Conservation (phyloP, 139 green algal genomes). For the Limnomonas spitsbergensis region DNA sequence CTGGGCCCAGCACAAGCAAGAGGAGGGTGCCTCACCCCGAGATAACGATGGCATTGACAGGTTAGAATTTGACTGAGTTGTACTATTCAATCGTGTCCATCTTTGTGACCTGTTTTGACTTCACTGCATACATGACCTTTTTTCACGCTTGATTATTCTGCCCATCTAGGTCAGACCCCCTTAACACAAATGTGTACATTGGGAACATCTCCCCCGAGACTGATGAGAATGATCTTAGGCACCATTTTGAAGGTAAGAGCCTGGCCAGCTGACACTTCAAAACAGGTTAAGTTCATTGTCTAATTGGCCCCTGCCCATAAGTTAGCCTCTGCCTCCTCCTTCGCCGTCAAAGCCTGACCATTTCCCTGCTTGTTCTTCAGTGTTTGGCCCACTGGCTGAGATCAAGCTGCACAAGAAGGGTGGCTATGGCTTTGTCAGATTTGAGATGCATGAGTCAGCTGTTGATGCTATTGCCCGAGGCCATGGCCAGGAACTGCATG, state of each 20-base stretch:
- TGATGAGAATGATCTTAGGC: slow-evolving; percentile 2
- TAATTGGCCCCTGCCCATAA: too few relatives aligned
- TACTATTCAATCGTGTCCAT: too few relatives aligned
- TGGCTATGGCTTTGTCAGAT: slow-evolving; percentile 23
- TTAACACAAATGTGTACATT: slow-evolving; percentile 15
- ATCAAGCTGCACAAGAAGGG: slow-evolving; percentile 22
- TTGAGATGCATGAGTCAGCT: slow-evolving; percentile 8
- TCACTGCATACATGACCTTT: too few relatives aligned
- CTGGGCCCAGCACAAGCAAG: slow-evolving; percentile 76
- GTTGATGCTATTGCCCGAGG: slow-evolving; percentile 2
- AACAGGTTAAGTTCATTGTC: too few relatives aligned
- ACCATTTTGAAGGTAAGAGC: not conserved
- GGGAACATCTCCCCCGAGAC: slow-evolving; percentile 15
- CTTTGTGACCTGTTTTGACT: too few relatives aligned
- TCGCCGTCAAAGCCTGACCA: too few relatives aligned
- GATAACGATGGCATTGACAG: not conserved
- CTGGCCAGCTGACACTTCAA: too few relatives aligned
- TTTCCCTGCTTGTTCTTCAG: too few relatives aligned
- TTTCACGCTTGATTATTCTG: not conserved
- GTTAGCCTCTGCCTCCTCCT: too few relatives aligned
- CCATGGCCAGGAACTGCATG: slow-evolving; percentile 4
- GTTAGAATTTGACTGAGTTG: too few relatives aligned
- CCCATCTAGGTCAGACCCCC: not conserved
- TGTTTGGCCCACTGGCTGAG: slow-evolving; percentile 1
- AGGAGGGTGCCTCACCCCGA: not conserved